phyloP scores from a whole-genome alignment of 495 filamentous ascomycete species.

The Sabuloglossum arenarium region DNA sequence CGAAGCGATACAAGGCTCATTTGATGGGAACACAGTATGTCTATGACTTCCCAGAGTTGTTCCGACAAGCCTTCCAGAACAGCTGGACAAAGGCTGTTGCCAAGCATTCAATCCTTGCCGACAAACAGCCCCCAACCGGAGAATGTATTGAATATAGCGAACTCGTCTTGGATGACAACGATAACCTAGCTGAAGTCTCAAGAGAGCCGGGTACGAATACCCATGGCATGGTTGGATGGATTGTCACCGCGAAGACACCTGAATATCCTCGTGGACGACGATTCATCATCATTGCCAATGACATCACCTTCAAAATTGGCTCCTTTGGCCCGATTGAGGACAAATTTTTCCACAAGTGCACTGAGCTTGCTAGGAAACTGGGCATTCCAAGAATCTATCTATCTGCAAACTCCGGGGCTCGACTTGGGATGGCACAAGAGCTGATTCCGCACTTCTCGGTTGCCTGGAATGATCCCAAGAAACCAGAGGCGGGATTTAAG shows the following conservation, averaged over 20 bases:
- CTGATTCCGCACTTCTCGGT: slow-evolving; percentile 91
- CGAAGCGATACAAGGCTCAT: slow-evolving; percentile 97
- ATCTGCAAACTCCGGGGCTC: slow-evolving; percentile 98
- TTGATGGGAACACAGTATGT: slow-evolving; percentile 98
- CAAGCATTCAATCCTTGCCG: slow-evolving; percentile 47
- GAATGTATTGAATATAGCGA: slow-evolving; percentile 94
- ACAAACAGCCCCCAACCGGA: slow-evolving; percentile 63
- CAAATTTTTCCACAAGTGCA: slow-evolving; percentile 97
- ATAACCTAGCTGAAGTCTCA: slow-evolving; percentile 77
- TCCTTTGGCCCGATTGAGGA: slow-evolving; percentile 94
- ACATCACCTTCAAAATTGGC: slow-evolving; percentile 97
- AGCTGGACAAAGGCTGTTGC: slow-evolving; percentile 59
- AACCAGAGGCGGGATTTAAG: slow-evolving; percentile 85
- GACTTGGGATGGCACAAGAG: slow-evolving; percentile 91
- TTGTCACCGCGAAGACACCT: slow-evolving; percentile 91
- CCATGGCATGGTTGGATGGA: slow-evolving; percentile 96
- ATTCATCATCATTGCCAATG: slow-evolving; percentile 94
- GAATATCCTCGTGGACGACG: slow-evolving; percentile 84
- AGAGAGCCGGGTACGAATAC: slow-evolving; percentile 88
- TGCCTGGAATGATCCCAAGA: slow-evolving; percentile 74
- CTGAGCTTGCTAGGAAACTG: slow-evolving; percentile 76
- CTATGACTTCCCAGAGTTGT: slow-evolving; percentile 98
- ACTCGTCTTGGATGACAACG: slow-evolving; percentile 80
- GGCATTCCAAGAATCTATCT: slow-evolving; percentile 95
- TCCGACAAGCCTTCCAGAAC: slow-evolving; percentile 95